Percentiles rank a stretch among this genome's conserved stretches.
Evolutionary conservation across 2,329 filamentous ascomycete species (phyloP).

Genomic region (Fusarium albosuccineum): DNA sequence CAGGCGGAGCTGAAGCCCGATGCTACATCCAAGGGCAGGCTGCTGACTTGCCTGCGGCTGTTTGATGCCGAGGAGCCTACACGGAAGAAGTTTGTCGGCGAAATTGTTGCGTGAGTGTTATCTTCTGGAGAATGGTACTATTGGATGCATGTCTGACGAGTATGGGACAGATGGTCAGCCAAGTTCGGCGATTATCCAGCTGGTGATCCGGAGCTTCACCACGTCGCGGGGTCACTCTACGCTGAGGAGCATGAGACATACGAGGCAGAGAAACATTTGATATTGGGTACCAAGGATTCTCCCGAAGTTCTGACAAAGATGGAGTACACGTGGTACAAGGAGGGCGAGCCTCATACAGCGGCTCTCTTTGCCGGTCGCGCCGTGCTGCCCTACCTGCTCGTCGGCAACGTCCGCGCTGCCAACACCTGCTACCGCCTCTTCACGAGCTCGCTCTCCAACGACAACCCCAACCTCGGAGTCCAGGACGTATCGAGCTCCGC

Average conservation of each 20-base stretch:
- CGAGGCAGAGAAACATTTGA: slow-evolving; percentile 91
- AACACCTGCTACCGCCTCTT: slow-evolving; percentile 82
- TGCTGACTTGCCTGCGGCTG: slow-evolving; percentile 82
- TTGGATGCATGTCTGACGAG: slow-evolving; percentile 13
- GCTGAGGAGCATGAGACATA: slow-evolving; percentile 94
- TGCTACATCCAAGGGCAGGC: slow-evolving; percentile 77
- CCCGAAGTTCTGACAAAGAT: slow-evolving; percentile 82
- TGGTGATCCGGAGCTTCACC: slow-evolving; percentile 94
- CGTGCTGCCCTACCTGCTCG: slow-evolving; percentile 89
- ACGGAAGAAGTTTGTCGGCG: slow-evolving; percentile 90
- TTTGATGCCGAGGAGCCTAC: slow-evolving; percentile 89
- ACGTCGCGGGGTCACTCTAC: slow-evolving; percentile 88
- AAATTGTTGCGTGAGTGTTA: slow-evolving; percentile 77
- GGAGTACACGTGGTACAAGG: slow-evolving; percentile 94
- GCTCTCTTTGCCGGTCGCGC: slow-evolving; percentile 88
- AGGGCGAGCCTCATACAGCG: slow-evolving; percentile 89
- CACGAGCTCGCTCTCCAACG: slow-evolving; percentile 55
- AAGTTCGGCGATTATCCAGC: slow-evolving; percentile 89
- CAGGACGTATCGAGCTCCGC: slow-evolving; percentile 84
- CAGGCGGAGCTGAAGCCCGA: slow-evolving; percentile 86
- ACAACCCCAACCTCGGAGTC: slow-evolving; percentile 70
- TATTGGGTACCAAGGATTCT: slow-evolving; percentile 90
- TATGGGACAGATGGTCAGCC: slow-evolving; percentile 76
- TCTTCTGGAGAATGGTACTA: not conserved
- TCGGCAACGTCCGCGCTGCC: slow-evolving; percentile 90